Evolutionary conservation across 129 eudicot species (phyloP).

Genomic region (Flaveria linearis): DNA sequence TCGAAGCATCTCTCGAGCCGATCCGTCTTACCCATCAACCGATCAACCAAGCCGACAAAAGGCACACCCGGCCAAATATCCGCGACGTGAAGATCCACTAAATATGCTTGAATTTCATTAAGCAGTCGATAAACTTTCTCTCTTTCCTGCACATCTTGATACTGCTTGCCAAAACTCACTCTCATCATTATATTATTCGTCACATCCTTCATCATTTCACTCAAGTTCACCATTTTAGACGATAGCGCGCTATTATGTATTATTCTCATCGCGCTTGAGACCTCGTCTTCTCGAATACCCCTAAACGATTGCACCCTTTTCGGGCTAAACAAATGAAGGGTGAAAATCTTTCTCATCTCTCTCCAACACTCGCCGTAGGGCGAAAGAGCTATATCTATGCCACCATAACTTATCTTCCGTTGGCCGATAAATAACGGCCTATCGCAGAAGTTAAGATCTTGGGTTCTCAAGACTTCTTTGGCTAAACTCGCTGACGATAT

Average conservation of each 20-base stretch:
- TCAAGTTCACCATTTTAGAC: constrained; percentile 25
- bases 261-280: constrained; percentile 15
- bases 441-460: constrained; percentile 40
- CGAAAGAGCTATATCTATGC: constrained; percentile 29
- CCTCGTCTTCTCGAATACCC: constrained; percentile 35
- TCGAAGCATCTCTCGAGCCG: constrained; percentile 13
- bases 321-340: constrained; percentile 23
- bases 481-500: constrained; percentile 39
- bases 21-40: constrained; percentile 22
- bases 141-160: constrained; percentile 19
- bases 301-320: constrained; percentile 38
- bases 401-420: constrained; percentile 33
- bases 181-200: constrained; percentile 21
- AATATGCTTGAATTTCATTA: constrained; percentile 14
- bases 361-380: constrained; percentile 36
- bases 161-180: constrained; percentile 37
- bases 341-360: constrained; percentile 40
- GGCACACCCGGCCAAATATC: constrained; percentile 36
- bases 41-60: constrained; percentile 41
- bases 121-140: constrained; percentile 17
- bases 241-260: constrained; percentile 22
- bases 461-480: constrained; percentile 34
- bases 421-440: constrained; percentile 31
- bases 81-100: constrained; percentile 13
- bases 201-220: constrained; percentile 12